Base-by-base conservation (phyloP, 805 yeast genomes). In the Metschnikowia borealis region DNA sequence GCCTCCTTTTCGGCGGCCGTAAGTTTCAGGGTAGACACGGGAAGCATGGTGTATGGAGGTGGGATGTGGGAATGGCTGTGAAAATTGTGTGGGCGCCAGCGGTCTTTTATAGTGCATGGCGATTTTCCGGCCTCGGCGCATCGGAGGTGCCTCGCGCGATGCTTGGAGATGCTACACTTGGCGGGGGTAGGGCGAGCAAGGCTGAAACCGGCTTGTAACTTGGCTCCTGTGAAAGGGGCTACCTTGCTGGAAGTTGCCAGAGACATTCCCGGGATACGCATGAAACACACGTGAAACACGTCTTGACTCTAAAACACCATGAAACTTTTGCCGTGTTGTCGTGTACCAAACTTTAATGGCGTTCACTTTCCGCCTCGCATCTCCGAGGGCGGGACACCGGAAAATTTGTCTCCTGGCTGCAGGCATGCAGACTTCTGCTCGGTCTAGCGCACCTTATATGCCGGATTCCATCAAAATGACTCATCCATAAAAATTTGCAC, bases 1-100 rank as follows among this genome's bases (percentile, higher is more conserved):
- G 76, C 77, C 65, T 73, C 78, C 62, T 73, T 73, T 61, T 73
- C 77, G 51, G 62, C 67, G 48, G 77, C 77, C 50, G 59, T 57
- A 38, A 44, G 52, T 40, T 50, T 58, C 32, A 50, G 47, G 11
- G 54, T 51, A 29, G 23, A 6, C 14, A 26, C 20, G 17, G 39
- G 44, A 38, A 51, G 45, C 57, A 51, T 55, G 48, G 8, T 44
- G 32, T 18, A 15, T 6, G 13, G 17, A 15, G 7, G 38, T 38
- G 40, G 26, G 6, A 13, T 20, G 17, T 13, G 38, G 20, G 3
- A 13, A 14, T 6, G 10, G 11, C 15, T 13, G 3, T 36, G 6
- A 18, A 10, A 6, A 10, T 23, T 26, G 11, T 26, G 11, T 13
- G 46, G 46, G 45, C 45, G 45, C 17, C 4, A 6, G 33, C 38